Evolutionary conservation across 78 protist species (phyloP).

Genomic region (Dictyostelium discoideum): DNA sequence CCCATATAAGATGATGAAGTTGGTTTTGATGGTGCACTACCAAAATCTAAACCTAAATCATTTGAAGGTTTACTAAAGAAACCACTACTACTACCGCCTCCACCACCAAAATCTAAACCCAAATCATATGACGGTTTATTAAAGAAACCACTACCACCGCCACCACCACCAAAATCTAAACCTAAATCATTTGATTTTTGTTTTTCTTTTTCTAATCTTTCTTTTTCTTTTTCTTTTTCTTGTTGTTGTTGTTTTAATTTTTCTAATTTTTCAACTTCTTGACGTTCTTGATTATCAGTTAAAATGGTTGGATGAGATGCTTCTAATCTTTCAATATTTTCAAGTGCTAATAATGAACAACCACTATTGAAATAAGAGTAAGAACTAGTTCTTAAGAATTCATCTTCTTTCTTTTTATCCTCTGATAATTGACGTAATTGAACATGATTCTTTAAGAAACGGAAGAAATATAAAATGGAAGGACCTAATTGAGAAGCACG

Average conservation of each 20-base stretch:
- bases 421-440: constrained; percentile 23
- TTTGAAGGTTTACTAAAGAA: not conserved
- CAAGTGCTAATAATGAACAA: constrained; percentile 40
- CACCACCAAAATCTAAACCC: constrained; percentile 73
- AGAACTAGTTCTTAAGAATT: constrained; percentile 45
- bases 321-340: constrained; percentile 20
- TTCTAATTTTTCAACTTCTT: not conserved
- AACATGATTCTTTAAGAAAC: constrained; percentile 43
- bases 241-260: not conserved
- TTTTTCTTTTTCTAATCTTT: not conserved
- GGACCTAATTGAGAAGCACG: constrained; percentile 55
- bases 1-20: not conserved
- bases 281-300: constrained; percentile 14
- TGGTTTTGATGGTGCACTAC: constrained; percentile 3
- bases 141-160: not conserved
- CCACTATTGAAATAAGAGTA: constrained; percentile 60
- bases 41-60: constrained; percentile 67
- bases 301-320: constrained; percentile 7
- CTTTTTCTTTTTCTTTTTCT: not conserved
- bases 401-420: constrained; percentile 48
- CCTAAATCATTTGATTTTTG: constrained; percentile 24
- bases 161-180: constrained; percentile 68
- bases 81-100: not conserved
- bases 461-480: constrained; percentile 34
- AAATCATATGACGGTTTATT: constrained; percentile 14